Evolutionary conservation across 2,329 filamentous ascomycete species (phyloP), one percentile per base, ranked within the genome.

Genomic region (Geosmithia putterillii): DNA sequence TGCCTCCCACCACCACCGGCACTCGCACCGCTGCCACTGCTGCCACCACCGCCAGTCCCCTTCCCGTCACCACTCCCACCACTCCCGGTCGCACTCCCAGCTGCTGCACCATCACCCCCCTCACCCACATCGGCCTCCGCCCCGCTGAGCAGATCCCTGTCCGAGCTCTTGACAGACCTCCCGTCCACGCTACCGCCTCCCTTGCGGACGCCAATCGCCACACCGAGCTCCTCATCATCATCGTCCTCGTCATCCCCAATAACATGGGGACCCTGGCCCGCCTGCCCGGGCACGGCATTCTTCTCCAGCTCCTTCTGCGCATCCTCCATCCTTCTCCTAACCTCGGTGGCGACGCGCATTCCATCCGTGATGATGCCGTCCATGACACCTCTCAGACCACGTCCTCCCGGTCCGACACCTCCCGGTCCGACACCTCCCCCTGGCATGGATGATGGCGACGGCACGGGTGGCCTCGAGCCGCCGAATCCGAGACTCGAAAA

Each of bases 281-380:
- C 69, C 54, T 81, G 70, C 38, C 74, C 65, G 2, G 74, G 74
- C n/a, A 81, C 5, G 0, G 82, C 83, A 47, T 88, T 89, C 61
- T 81, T 83, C 62, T 95, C 90, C 50, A 95, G 66, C 57, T 96
- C 90, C 52, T 80, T 81, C 62, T 95, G 89, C 3, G 90, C 90
- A 58, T 98, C 92, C 49, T 98, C 90, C 83, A 96, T 95, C 38
- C 89, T 75, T 54, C 89, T 79, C 51, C 85, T 75, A 42, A 98
- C 90, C 60, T 98, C 92, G 1, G 83, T 86, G 0, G 92, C 92
- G 46, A 96, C 90, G 28, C 90, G 82, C 81, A 96, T 95, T 37
- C 92, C 92, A 57, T 98, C 92, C 2, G 85, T 94, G 50, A 96
- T 92, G 54, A 98, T 96, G 54, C 94, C 95, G 65, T 98, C 92